A percentile compares a stretch with the other conserved stretches of the same genome.
These are phyloP conservation scores for Thermochaetoides dissita DNA, from an alignment of 2,329 filamentous ascomycete species.

Conservation along the genomic window DNA sequence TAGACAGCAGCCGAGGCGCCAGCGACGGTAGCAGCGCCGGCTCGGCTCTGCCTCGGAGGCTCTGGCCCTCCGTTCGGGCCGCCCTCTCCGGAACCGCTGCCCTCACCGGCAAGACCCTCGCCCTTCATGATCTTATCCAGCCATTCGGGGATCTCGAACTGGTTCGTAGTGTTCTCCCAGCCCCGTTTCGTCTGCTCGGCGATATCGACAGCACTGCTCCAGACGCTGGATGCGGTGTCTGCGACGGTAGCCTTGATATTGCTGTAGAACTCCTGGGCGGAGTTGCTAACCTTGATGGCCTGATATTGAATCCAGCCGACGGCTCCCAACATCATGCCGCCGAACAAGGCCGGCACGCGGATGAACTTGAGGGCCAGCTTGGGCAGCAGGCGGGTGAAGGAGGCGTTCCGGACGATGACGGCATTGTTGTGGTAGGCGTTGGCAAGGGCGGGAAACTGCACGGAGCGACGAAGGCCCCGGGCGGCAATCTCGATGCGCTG, in stretches of 20 bases:
- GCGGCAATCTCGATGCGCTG: constrained; percentile 51
- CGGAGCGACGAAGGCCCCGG: constrained; percentile 45
- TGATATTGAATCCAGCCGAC: constrained; percentile 94
- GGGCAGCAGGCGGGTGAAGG: constrained; percentile 56
- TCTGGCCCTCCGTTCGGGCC: constrained; percentile 36
- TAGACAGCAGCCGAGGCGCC: constrained; percentile 67
- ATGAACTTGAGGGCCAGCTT: constrained; percentile 83
- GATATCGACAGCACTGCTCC: constrained; percentile 59
- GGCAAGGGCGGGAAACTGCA: constrained; percentile 54
- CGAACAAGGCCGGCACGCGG: constrained; percentile 80
- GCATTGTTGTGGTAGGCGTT: constrained; percentile 69
- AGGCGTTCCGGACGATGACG: constrained; percentile 48
- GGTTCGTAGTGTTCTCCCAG: constrained; percentile 72
- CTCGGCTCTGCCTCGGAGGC: constrained; percentile 44
- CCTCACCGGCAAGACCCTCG: constrained; percentile 39
- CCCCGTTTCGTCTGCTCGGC: constrained; percentile 67
- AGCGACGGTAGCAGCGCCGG: constrained; percentile 43
- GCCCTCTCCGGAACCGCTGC: constrained; percentile 27
- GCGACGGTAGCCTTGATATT: constrained; percentile 59
- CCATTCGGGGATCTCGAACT: constrained; percentile 60
- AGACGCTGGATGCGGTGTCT: constrained; percentile 53
- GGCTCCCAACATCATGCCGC: constrained; percentile 72
- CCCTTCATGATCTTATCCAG: constrained; percentile 56
- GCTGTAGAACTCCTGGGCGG: constrained; percentile 61
- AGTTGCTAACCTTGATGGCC: constrained; percentile 67